Conservation (phyloP, 345 rosid genomes). For the Anacardium occidentale region DNA sequence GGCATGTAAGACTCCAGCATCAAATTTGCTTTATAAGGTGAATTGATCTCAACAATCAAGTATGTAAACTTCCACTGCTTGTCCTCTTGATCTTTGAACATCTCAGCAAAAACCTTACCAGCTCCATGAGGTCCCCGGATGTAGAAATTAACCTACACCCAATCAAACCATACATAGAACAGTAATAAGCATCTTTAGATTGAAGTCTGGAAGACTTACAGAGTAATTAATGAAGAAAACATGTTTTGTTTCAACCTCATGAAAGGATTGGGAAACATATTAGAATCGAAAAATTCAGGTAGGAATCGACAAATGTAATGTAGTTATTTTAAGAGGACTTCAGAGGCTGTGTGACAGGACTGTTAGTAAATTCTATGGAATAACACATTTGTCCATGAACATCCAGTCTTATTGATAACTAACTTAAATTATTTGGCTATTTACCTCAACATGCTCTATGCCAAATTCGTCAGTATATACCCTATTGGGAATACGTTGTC, state of each 20-base stretch:
- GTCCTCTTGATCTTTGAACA: constrained; percentile 86
- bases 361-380: background rate
- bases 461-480: constrained; percentile 87
- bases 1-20: constrained; percentile 92
- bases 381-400: background rate
- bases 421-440: no score
- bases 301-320: no score
- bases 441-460: constrained; percentile 91
- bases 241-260: no score
- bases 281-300: no score
- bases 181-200: no score
- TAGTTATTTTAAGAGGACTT: no score
- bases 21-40: constrained; percentile 68
- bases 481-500: constrained; percentile 85
- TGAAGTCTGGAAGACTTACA: no score
- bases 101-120: constrained; percentile 80
- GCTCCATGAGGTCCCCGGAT: constrained; percentile 95
- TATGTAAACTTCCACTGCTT: constrained; percentile 86
- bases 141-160: constrained; percentile 64
- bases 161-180: no score
- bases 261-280: no score
- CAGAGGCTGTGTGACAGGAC: background rate
- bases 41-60: constrained; percentile 69
- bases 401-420: background rate
- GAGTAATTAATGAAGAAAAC: no score